Evolutionary conservation across 129 eudicot genomes (phyloP), one percentile per base, ranked within the genome.

Genomic region (Erigeron canadensis): DNA sequence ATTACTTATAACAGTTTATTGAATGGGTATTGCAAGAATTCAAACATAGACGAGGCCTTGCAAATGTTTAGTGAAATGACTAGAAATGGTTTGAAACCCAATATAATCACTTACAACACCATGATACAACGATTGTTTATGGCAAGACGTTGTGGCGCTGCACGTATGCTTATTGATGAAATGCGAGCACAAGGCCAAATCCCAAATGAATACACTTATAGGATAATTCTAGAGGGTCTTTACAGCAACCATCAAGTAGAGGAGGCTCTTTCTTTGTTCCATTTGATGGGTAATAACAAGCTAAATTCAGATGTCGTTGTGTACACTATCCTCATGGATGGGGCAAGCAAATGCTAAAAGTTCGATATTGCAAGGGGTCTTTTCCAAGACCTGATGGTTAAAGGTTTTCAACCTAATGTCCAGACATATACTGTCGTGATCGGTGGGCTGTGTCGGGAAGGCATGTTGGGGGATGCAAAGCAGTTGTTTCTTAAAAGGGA

Each of bases 261-360:
- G 3, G 66, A 71, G 18, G 66, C 65, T 1, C 17, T 71, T 13
- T 55, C 66, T 37, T 38, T 56, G 40, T 57, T 71, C 40, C 12
- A 40, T 13, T 13, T 18, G 0, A 9, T 56, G 2, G 40, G 63
- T 5, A 22, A 56, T 4, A 57, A 56, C 5, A 62, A 62, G 17
- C 47, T 42, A 21, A 71, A 41, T 44, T 21, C 17, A 0, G 3
- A 57, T 58, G 15, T 57, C 12, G 1, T 5, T 9, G 42, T 71
- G 8, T 57, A 71, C 53, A 58, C 12, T 57, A 72, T 60, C 12
- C 58, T 72, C 7, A 72, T 72, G 8, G 58, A 72, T 45, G 69
- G 67, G 60, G 54, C 59, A 2, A 59, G 53, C 17, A 72, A 59
- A 37, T 40, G 10, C 13, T 28, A 23, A 45, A 59, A 59, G 67